Conservation (phyloP, 768 basidiomycete genomes). For the Phanerodontia chrysosporium region DNA sequence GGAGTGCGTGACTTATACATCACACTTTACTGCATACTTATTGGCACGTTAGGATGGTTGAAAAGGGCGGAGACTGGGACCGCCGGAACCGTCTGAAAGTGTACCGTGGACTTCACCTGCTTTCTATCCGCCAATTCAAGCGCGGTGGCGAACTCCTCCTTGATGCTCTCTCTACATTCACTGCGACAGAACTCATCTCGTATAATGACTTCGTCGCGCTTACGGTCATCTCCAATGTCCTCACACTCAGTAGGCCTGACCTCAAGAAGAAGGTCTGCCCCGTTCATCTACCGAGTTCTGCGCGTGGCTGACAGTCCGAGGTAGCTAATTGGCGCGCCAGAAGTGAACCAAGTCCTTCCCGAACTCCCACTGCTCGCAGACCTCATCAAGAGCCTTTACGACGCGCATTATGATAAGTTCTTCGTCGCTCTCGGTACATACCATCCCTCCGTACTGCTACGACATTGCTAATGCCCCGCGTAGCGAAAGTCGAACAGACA, state of each 20-base stretch:
- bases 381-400: conserved; percentile 82
- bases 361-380: conserved; percentile 80
- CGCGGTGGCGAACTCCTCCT: conserved; percentile 80
- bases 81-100: conserved; percentile 94
- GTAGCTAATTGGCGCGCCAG: conserved; percentile 81
- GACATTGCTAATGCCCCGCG: too few relatives aligned
- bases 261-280: conserved; percentile 80
- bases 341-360: conserved; percentile 81
- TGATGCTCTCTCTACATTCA: conserved; percentile 92
- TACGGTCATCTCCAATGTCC: conserved; percentile 73
- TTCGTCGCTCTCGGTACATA: conserved; percentile 78
- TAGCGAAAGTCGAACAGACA: conserved; percentile 87
- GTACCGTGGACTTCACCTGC: conserved; percentile 80
- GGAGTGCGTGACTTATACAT: conserved; percentile 46
- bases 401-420: conserved; percentile 93
- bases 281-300: too few relatives aligned
- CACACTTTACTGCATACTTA: background rate
- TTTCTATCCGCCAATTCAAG: conserved; percentile 91
- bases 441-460: background rate
- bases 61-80: conserved; percentile 98
- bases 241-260: conserved; percentile 77
- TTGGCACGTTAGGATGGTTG: conserved; percentile 60
- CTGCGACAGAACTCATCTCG: conserved; percentile 80
- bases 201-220: conserved; percentile 90
- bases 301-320: background rate